Percentiles rank a stretch among this genome's conserved stretches.
Evolutionary conservation across 169 alveolate species (phyloP).

Genomic region (Plasmodium blacklocki): DNA sequence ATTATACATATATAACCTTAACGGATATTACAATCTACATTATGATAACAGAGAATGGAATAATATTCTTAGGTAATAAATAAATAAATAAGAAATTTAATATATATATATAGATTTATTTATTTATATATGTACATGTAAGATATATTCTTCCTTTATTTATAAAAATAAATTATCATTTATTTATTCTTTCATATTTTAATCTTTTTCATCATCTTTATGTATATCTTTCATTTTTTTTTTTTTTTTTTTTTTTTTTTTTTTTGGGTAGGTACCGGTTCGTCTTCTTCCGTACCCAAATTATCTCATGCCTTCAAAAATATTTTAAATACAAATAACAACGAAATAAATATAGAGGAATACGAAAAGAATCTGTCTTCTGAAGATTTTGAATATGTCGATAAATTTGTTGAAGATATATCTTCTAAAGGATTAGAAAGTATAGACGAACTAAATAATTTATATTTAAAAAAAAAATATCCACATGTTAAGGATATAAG

Average conservation of each 20-base stretch:
- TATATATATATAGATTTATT: not conserved
- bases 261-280: conserved; percentile 53
- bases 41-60: conserved; percentile 75
- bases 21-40: no score
- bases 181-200: not conserved
- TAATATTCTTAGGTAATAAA: conserved; percentile 62
- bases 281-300: conserved; percentile 68
- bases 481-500: conserved; percentile 14
- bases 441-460: conserved; percentile 48
- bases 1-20: no score
- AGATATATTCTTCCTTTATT: not conserved
- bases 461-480: conserved; percentile 47
- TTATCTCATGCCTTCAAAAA: conserved; percentile 73
- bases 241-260: conserved; percentile 1
- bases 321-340: conserved; percentile 7
- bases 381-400: conserved; percentile 39
- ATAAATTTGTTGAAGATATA: conserved; percentile 62
- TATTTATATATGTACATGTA: not conserved
- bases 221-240: not conserved
- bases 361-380: not conserved
- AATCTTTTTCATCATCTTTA: not conserved
- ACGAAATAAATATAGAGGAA: conserved; percentile 12
- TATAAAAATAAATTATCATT: not conserved
- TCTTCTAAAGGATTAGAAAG: conserved; percentile 32
- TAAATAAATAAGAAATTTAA: not conserved